Evolutionary conservation across 2,329 filamentous ascomycete genomes (phyloP).

Genomic region (Trichoderma breve): DNA sequence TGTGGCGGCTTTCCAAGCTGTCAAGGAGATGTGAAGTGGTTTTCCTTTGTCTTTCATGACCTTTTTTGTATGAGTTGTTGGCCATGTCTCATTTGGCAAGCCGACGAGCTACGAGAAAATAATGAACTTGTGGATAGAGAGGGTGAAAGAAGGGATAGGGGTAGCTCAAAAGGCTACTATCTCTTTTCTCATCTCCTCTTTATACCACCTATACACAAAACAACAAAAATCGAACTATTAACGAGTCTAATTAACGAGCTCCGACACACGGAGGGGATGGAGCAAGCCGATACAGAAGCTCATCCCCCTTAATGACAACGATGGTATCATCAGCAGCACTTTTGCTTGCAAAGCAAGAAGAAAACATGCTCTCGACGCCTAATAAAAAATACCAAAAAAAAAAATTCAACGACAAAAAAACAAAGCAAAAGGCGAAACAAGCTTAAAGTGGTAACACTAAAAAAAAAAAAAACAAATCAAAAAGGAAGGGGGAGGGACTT

Average conservation of each 20-base stretch:
- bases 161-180: not conserved
- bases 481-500: not conserved
- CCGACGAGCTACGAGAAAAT: conserved; percentile 15
- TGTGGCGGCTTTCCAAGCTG: not conserved
- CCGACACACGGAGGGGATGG: not conserved
- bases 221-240: not conserved
- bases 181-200: not conserved
- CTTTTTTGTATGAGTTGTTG: conserved; percentile 18
- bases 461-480: not conserved
- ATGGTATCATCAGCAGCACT: not conserved
- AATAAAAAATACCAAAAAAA: not conserved
- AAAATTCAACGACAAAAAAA: not conserved
- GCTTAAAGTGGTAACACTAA: not conserved
- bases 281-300: conserved; percentile 16
- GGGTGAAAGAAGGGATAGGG: not conserved
- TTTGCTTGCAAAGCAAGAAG: not conserved
- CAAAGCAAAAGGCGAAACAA: not conserved
- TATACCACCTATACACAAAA: not conserved
- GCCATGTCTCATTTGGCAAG: not conserved
- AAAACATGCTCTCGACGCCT: not conserved
- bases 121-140: conserved; percentile 8
- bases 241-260: conserved; percentile 8
- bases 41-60: conserved; percentile 20
- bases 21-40: conserved; percentile 9
- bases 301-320: not conserved